Evolutionary conservation across 148 eudicot species (phyloP).

Genomic region (Heliosperma pusillum): DNA sequence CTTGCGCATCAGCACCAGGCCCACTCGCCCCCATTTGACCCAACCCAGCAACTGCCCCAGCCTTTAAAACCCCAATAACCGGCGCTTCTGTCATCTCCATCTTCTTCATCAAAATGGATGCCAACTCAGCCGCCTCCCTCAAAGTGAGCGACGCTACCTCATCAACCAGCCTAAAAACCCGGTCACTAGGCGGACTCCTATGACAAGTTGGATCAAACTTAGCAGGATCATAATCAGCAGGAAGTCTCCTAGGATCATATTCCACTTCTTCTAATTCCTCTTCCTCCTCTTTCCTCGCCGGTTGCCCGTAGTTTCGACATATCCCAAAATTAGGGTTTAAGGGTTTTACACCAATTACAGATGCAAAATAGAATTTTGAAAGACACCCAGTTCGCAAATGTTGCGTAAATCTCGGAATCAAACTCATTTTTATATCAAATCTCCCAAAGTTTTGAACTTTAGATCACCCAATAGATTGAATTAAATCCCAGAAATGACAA

Average conservation of each 20-base stretch:
- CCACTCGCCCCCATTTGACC: slow-evolving; percentile 42
- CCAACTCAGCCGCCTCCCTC: slow-evolving; percentile 55
- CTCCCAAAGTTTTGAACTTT: background rate
- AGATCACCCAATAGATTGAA: background rate
- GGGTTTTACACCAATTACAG: slow-evolving; percentile 17
- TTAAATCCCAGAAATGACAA: background rate
- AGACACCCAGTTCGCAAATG: slow-evolving; percentile 39
- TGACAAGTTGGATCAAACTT: slow-evolving; percentile 77
- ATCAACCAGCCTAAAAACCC: slow-evolving; percentile 84
- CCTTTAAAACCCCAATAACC: slow-evolving; percentile 69
- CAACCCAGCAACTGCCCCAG: slow-evolving; percentile 65
- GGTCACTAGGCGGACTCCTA: slow-evolving; percentile 73
- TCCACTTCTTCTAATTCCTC: slow-evolving; percentile 63
- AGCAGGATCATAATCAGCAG: slow-evolving; percentile 81
- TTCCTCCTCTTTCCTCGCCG: slow-evolving; percentile 49
- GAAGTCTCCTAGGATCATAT: slow-evolving; percentile 79
- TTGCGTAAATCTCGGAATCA: slow-evolving; percentile 51
- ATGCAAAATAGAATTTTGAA: slow-evolving; percentile 30
- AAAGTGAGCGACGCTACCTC: slow-evolving; percentile 71
- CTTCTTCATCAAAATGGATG: slow-evolving; percentile 65
- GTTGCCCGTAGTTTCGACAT: slow-evolving; percentile 47
- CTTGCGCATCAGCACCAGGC: slow-evolving; percentile 40
- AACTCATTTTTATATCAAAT: slow-evolving; percentile 40
- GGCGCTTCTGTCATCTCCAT: slow-evolving; percentile 71
- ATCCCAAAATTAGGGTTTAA: slow-evolving; percentile 19